Evolutionary conservation across 75 land plant species (phyloP).

Genomic region (Sequoia sempervirens): DNA sequence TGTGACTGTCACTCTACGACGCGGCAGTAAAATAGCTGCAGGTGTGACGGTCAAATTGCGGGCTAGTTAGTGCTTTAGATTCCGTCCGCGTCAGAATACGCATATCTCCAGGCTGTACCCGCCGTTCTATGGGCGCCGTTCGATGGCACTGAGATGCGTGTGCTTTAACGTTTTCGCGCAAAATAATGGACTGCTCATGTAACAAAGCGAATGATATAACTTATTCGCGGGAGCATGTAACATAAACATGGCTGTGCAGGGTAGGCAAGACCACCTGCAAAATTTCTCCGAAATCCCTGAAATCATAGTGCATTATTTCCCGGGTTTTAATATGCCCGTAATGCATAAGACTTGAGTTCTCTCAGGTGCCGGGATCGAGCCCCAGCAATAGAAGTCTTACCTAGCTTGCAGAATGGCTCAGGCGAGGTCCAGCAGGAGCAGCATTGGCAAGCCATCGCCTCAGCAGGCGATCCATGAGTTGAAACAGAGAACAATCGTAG

Average conservation of each 20-base stretch:
- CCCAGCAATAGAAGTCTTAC: too few relatives aligned
- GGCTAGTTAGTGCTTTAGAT: not conserved
- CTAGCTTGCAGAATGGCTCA: not conserved
- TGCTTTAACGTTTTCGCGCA: not conserved
- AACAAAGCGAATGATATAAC: not conserved
- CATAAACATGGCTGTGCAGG: not conserved
- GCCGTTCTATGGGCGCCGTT: not conserved
- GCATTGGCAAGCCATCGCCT: conserved; percentile 9
- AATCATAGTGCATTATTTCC: not conserved
- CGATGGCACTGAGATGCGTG: not conserved
- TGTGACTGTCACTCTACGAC: not conserved
- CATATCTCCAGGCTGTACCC: not conserved
- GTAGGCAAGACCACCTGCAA: not conserved
- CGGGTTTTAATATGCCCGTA: not conserved
- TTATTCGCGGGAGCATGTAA: not conserved
- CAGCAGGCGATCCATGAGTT: conserved; percentile 39
- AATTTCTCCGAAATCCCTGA: not conserved
- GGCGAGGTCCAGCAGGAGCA: not conserved
- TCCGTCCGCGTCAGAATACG: not conserved
- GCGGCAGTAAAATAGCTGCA: not conserved
- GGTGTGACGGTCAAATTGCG: not conserved
- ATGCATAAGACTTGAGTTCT: not conserved
- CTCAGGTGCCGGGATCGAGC: too few relatives aligned
- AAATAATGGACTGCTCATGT: not conserved
- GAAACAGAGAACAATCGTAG: conserved; percentile 46